Percentiles rank a stretch among this genome's conserved stretches.
phyloP scores from a whole-genome alignment of 2,329 filamentous ascomycete species.

The Hymenoscyphus albidus region DNA sequence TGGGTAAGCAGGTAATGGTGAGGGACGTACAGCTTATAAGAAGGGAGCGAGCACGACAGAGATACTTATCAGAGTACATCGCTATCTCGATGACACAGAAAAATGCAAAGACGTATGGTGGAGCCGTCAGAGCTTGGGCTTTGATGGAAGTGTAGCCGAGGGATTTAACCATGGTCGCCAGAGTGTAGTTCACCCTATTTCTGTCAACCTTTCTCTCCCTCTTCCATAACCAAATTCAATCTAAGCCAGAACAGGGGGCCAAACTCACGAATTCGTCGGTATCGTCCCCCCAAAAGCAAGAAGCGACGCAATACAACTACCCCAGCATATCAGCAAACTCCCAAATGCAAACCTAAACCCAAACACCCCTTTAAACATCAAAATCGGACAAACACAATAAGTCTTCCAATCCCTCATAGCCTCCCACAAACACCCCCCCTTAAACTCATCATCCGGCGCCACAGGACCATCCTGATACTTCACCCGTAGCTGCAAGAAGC shows the following conservation, averaged over 20 bases:
- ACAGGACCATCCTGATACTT: slow-evolving; percentile 9
- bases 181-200: background rate
- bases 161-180: slow-evolving; percentile 13
- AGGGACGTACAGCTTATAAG: slow-evolving; percentile 11
- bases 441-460: slow-evolving; percentile 22
- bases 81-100: slow-evolving; percentile 12
- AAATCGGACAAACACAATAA: slow-evolving; percentile 23
- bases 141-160: slow-evolving; percentile 35
- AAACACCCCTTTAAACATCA: background rate
- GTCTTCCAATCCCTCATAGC: slow-evolving; percentile 41
- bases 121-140: slow-evolving; percentile 33
- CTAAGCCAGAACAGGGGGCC: background rate
- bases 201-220: no score
- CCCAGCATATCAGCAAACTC: background rate
- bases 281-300: slow-evolving; percentile 34
- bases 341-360: no score
- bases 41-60: slow-evolving; percentile 13
- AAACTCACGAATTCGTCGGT: slow-evolving; percentile 30
- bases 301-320: slow-evolving; percentile 34
- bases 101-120: slow-evolving; percentile 32
- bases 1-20: no score
- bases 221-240: no score
- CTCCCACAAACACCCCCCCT: slow-evolving; percentile 27
- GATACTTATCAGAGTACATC: slow-evolving; percentile 14
- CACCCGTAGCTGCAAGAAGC: slow-evolving; percentile 27